Base-by-base conservation (phyloP, 1,284 basidiomycete species). In the Pseudozyma flocculosa region DNA sequence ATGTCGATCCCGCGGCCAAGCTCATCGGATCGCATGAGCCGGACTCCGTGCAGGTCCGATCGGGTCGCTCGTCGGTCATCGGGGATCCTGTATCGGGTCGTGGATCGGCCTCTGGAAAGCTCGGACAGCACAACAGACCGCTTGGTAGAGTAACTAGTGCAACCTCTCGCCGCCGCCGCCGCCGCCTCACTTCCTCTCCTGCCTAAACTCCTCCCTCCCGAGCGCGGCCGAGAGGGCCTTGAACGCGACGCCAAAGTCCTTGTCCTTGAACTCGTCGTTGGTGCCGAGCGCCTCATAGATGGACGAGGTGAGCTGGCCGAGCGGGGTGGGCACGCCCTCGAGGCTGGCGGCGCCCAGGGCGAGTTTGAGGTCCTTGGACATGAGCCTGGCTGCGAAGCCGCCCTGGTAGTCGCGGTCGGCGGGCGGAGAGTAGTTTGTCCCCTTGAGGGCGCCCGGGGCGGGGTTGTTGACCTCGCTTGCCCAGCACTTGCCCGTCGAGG, bases 391-490 rank as follows among this genome's bases (percentile, higher is more conserved):
- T 0, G 67, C 71, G 17, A 65, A 69, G 19, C 79, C 79, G 24
- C 79, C 90, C 59, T 90, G 86, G 64, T 88, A 94, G 44, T 86
- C 84, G 21, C 87, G 82, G 76, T 90, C 88, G 65, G 89, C 90
- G 0, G 91, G 91, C 8, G 90, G 87, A 7, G 84, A 83, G 73
- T 86, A 85, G 48, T 83, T 85, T 10, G 72, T 72, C 4, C 72
- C 74, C 22, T 44, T 64, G 40, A 91, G 78, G 13, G 90, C 86
- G 15, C 82, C 83, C 10, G 87, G 88, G 29, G 90, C 89, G 3
- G 92, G 91, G 72, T 93, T 93, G 80, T 94, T 94, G 45, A 88
- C 84, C 18, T 87, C 86, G 41, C 85, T 86, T 9, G 89, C 82
- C 90, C 90, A 93, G 76, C 89, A 92, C 39, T 72, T 69, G 14